These are phyloP conservation scores for Tylopilus sp. DNA, from an alignment of 1,284 basidiomycete genomes.

Conservation along the genomic window DNA sequence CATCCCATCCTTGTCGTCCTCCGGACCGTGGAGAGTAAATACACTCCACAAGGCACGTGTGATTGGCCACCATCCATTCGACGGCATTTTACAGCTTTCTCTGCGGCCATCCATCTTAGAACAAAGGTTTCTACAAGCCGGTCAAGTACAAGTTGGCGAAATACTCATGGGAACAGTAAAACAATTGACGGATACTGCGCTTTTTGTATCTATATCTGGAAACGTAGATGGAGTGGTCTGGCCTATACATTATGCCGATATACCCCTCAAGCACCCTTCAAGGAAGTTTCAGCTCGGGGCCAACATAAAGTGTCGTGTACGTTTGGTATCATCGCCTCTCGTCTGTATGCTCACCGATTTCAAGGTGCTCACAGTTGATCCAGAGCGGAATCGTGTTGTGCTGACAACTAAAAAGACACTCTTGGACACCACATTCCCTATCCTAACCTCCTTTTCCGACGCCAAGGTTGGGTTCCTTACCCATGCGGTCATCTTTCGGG, in stretches of 20 bases:
- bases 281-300: constrained; percentile 87
- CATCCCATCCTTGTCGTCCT: constrained; percentile 67
- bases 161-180: constrained; percentile 83
- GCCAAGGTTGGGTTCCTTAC: constrained; percentile 72
- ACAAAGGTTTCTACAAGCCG: constrained; percentile 84
- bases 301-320: constrained; percentile 81
- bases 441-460: constrained; percentile 66
- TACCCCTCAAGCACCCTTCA: constrained; percentile 86
- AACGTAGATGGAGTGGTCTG: constrained; percentile 91
- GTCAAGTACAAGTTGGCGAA: constrained; percentile 83
- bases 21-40: constrained; percentile 77
- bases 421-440: constrained; percentile 74
- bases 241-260: constrained; percentile 95
- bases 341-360: constrained; percentile 9
- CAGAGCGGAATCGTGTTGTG: constrained; percentile 76
- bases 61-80: constrained; percentile 83
- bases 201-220: constrained; percentile 84
- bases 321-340: constrained; percentile 23
- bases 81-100: constrained; percentile 86
- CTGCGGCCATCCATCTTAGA: constrained; percentile 81
- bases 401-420: constrained; percentile 93
- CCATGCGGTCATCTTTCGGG: constrained; percentile 81
- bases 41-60: constrained; percentile 87
- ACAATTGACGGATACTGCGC: constrained; percentile 70
- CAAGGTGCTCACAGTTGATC: constrained; percentile 85